Evolutionary conservation across 306 rosid genomes (phyloP), one percentile per base, ranked within the genome.

Genomic region (Castanea sativa): DNA sequence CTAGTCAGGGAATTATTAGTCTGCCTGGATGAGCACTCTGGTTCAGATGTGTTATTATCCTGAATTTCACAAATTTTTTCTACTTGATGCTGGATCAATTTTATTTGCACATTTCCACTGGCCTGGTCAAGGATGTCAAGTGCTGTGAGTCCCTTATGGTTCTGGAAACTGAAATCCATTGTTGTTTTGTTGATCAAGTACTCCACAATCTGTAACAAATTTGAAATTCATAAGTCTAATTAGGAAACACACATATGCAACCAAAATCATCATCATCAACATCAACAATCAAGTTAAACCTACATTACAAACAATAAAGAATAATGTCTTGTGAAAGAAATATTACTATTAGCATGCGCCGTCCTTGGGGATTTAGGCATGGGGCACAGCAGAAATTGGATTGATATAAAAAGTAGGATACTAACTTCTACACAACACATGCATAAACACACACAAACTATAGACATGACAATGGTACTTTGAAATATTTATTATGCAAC

Each of bases 141-240:
- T 20, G 91, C 89, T 43, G 94, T 85, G 14, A 80, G 16, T 9
- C 91, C 93, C 69, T 76, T 87, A 10, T 52, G 73, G 81, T 92
- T 92, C 52, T 73, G 75, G 32, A 83, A 77, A 55, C 86, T 92
- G 10, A 89, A 78, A 41, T 88, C 92, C 73, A 88, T 64, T 67
- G 80, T 87, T 72, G 85, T 74, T 69, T 83, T 83, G 85, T 55
- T 83, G 80, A 92, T 84, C 87, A 92, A 82, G 87, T 79, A 83
- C 78, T 91, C 93, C 16, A 88, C 87, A n/a, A 93, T 87, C 98
- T 93, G 83, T 45, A 78, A 71, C 30, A 10, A 75, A 68, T 71
- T 65, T 55, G 60, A 41, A 43, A 43, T 55, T 58, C 38, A 2
- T 0, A 63, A 63, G 41, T 63, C 69, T 14, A 27, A 27, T 63